These are phyloP conservation scores for Dactylellina leptospora DNA, from an alignment of 2,329 filamentous ascomycete species.

Conservation along the genomic window DNA sequence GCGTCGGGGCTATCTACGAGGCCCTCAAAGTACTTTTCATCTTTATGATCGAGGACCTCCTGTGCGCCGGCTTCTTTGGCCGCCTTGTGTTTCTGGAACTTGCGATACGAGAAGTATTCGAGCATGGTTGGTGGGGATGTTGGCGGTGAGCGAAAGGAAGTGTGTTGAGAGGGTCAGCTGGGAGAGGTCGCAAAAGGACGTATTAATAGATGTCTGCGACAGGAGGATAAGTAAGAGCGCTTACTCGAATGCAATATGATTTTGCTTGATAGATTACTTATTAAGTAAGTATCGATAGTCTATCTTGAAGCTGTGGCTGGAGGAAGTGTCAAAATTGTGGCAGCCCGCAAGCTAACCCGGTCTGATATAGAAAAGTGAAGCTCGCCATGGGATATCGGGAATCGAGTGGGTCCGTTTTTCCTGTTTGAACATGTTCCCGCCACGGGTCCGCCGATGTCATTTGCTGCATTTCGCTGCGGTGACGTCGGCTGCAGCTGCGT, in stretches of 20 bases:
- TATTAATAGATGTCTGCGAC: no score
- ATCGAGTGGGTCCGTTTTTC: not conserved
- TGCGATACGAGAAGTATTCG: slow-evolving; percentile 71
- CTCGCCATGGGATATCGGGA: not conserved
- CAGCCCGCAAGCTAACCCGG: not conserved
- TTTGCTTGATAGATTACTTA: no score
- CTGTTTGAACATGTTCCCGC: not conserved
- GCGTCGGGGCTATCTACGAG: slow-evolving; percentile 26
- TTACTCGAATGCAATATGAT: not conserved
- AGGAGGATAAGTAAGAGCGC: not conserved
- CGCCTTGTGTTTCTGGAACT: slow-evolving; percentile 69
- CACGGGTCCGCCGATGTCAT: slow-evolving; percentile 20
- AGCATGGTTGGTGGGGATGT: slow-evolving; percentile 64
- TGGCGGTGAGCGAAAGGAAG: slow-evolving; percentile 2
- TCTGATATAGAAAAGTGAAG: slow-evolving; percentile 11
- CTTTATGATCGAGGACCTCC: slow-evolving; percentile 45
- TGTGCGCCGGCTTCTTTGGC: slow-evolving; percentile 61
- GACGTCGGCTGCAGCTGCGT: slow-evolving; percentile 10
- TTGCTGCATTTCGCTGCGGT: slow-evolving; percentile 29
- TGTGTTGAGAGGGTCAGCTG: slow-evolving; percentile 13
- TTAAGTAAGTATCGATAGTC: no score
- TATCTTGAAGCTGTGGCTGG: not conserved
- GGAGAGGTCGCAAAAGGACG: not conserved
- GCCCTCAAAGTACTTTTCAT: slow-evolving; percentile 51
- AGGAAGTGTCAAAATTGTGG: not conserved